Evolutionary conservation across 345 rosid species (phyloP).

Genomic region (Abelmoschus esculentus): DNA sequence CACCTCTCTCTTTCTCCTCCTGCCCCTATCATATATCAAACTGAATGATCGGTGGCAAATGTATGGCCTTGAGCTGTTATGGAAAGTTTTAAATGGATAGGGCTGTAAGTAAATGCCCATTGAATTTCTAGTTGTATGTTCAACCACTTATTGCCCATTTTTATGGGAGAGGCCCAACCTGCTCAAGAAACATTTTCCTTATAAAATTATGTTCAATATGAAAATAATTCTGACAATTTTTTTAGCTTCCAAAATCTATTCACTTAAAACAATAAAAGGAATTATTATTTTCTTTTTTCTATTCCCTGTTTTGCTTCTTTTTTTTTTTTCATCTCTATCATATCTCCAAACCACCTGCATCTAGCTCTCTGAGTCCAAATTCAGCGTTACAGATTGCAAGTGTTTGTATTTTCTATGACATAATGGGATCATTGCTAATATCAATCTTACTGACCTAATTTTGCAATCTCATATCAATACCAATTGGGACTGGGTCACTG

Average conservation of each 20-base stretch:
- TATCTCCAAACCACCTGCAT: too few species aligned
- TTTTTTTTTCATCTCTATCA: neutral
- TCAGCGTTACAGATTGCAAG: neutral
- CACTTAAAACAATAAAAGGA: neutral
- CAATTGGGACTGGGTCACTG: neutral
- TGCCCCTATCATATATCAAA: neutral
- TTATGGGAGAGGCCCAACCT: neutral
- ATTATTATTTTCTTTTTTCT: neutral
- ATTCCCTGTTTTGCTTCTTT: neutral
- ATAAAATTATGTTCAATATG: neutral
- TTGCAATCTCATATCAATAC: neutral
- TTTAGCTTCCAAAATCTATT: neutral
- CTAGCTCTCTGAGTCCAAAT: neutral
- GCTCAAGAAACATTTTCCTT: neutral
- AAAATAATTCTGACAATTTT: neutral
- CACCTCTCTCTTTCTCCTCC: neutral
- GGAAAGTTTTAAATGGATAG: neutral
- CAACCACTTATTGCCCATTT: neutral
- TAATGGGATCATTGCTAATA: neutral
- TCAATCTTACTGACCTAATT: neutral
- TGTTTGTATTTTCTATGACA: neutral
- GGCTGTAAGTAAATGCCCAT: neutral
- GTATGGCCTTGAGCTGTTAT: neutral
- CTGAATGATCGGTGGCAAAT: neutral
- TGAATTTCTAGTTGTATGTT: neutral